These are phyloP conservation scores for Lodderomyces oxycetoniae DNA, from an alignment of 1,139 yeast genomes.

Conservation along the genomic window DNA sequence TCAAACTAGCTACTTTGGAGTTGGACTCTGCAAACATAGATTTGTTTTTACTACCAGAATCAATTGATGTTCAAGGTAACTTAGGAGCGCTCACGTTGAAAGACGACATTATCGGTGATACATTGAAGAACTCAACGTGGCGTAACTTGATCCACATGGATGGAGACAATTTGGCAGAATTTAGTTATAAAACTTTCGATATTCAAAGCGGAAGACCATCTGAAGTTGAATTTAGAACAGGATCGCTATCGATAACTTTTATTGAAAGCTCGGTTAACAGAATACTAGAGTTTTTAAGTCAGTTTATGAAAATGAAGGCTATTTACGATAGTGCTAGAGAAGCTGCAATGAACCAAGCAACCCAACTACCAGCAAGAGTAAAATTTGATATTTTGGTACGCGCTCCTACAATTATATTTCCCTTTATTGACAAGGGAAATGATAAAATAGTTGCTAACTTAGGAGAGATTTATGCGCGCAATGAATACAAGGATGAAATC, in stretches of 20 bases:
- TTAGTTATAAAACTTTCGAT: constrained; percentile 79
- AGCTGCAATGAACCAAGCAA: constrained; percentile 68
- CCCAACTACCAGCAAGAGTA: constrained; percentile 58
- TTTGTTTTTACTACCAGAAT: constrained; percentile 68
- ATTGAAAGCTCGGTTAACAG: constrained; percentile 76
- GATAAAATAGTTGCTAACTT: constrained; percentile 69
- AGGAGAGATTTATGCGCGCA: constrained; percentile 78
- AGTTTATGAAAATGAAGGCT: constrained; percentile 80
- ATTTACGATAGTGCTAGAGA: constrained; percentile 84
- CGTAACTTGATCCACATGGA: constrained; percentile 73
- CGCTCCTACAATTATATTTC: constrained; percentile 83
- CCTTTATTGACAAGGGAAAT: constrained; percentile 48
- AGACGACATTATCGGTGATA: constrained; percentile 69
- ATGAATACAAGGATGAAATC: constrained; percentile 41
- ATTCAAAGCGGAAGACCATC: constrained; percentile 46
- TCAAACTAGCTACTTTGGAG: constrained; percentile 73
- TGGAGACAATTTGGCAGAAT: constrained; percentile 78
- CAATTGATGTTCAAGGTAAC: constrained; percentile 67
- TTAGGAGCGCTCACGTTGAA: constrained; percentile 77
- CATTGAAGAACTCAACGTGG: constrained; percentile 53
- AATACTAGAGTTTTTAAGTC: constrained; percentile 61
- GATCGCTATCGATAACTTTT: constrained; percentile 69
- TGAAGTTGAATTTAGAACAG: constrained; percentile 61
- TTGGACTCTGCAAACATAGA: constrained; percentile 70
- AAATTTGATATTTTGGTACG: constrained; percentile 66